Percentiles rank a stretch among this genome's conserved stretches.
phyloP scores from a whole-genome alignment of 345 rosid genomes.

The Lagerstroemia speciosa region DNA sequence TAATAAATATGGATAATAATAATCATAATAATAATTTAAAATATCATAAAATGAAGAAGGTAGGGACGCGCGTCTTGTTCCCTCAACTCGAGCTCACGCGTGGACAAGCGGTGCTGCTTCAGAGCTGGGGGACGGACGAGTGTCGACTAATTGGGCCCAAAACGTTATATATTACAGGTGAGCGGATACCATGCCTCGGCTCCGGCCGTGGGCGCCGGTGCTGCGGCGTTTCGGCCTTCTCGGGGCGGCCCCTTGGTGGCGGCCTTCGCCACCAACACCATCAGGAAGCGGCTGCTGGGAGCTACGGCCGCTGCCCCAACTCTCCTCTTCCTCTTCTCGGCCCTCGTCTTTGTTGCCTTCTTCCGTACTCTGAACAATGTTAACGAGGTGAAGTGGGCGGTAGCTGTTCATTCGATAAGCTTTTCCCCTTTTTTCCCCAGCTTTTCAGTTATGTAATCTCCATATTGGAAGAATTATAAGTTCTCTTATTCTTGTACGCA shows the following conservation, averaged over 20 bases:
- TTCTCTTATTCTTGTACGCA: neutral
- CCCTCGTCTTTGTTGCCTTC: conserved; percentile 18
- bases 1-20: no score
- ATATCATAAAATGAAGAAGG: no score
- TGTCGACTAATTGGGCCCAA: neutral
- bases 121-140: neutral
- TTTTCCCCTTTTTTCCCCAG: no score
- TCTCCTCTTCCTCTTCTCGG: conserved; percentile 15
- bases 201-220: neutral
- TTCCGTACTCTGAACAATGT: conserved; percentile 13
- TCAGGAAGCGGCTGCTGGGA: neutral
- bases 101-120: neutral
- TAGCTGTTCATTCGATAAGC: neutral
- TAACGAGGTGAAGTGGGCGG: neutral
- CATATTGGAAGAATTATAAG: no score
- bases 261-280: neutral
- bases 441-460: neutral
- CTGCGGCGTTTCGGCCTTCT: neutral
- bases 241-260: neutral
- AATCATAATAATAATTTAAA: no score
- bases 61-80: neutral
- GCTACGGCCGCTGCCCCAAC: conserved; percentile 9
- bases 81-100: neutral
- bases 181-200: neutral
- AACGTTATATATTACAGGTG: neutral